Evolutionary conservation across 495 filamentous ascomycete species (phyloP), one percentile per base, ranked within the genome.

Genomic region (Podospora comata): DNA sequence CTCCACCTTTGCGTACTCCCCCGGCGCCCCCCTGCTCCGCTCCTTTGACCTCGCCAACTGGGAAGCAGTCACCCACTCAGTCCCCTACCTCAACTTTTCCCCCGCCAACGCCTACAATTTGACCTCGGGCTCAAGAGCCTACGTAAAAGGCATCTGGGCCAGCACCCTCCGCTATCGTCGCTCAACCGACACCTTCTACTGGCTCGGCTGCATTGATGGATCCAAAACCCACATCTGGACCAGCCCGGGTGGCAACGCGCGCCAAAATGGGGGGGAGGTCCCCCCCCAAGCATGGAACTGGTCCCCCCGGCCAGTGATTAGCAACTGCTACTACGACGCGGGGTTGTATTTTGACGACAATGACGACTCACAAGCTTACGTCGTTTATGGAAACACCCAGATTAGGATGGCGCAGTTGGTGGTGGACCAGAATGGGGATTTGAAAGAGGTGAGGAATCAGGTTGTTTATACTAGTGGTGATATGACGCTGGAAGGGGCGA

Each of bases 1-100:
- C 18, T 87, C 85, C 11, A 86, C 79, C 18, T 83, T 88, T 72
- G 80, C 83, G 65, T 87, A 84, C 71, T 87, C 84, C 9, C 87
- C 86, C 5, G 86, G 87, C 60, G 87, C 87, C 0, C 86, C 87
- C 2, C 76, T 89, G 26, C 79, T 89, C 5, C 77, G 76, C 18
- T 88, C 86, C 2, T 81, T 80, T 67, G 83, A 89, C 71, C 82
- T 89, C 2, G 77, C 83, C 26, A 83, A 86, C 73, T 88, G 86
- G 86, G 82, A 85, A 34, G 79, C 77, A 27, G 79, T 86, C 62
- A 76, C 80, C 0, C 86, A 88, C 72, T 83, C 82, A 11, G 79
- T 89, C 0, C 87, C 86, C 0, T 70, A 62, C 1, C 80, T 88
- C 13, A 72, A 80, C 62, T 87, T 82, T 63, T 71, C 80, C 62